Conservation (phyloP, 441 rosid genomes). For the Dalechampia spathulata region DNA sequence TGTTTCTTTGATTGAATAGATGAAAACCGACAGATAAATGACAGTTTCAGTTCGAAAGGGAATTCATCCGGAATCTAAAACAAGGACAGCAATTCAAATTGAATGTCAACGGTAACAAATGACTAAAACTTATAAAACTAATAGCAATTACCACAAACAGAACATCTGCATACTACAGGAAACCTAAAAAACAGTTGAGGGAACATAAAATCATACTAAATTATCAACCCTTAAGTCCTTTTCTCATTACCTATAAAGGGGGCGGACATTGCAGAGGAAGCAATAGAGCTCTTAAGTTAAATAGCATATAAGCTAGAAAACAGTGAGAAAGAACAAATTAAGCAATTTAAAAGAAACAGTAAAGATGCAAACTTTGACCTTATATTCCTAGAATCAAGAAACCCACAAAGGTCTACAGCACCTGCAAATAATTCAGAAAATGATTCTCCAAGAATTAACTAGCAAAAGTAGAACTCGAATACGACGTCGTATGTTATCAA, state of each 20-base stretch:
- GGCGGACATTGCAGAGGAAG: background rate
- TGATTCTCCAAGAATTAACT: background rate
- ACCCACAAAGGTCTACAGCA: conserved; percentile 60
- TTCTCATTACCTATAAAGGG: background rate
- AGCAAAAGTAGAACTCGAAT: background rate
- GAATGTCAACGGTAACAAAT: too few species aligned
- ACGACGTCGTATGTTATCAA: background rate
- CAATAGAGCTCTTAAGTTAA: background rate
- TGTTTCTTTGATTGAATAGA: too few species aligned
- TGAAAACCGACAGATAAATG: too few species aligned
- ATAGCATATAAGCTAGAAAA: too few species aligned
- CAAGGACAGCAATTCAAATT: too few species aligned
- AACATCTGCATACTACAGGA: too few species aligned
- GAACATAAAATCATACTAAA: too few species aligned
- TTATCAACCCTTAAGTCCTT: background rate
- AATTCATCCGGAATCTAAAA: too few species aligned
- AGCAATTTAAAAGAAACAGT: background rate
- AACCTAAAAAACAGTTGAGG: too few species aligned
- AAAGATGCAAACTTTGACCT: conserved; percentile 40
- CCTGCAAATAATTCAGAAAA: conserved; percentile 44
- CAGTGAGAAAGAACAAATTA: background rate
- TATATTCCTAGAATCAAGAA: conserved; percentile 79
- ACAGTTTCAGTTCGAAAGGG: too few species aligned
- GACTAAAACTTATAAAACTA: too few species aligned
- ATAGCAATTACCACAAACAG: too few species aligned